phyloP scores from a whole-genome alignment of 1,139 yeast genomes.

The Magnusiomyces starmeri region DNA sequence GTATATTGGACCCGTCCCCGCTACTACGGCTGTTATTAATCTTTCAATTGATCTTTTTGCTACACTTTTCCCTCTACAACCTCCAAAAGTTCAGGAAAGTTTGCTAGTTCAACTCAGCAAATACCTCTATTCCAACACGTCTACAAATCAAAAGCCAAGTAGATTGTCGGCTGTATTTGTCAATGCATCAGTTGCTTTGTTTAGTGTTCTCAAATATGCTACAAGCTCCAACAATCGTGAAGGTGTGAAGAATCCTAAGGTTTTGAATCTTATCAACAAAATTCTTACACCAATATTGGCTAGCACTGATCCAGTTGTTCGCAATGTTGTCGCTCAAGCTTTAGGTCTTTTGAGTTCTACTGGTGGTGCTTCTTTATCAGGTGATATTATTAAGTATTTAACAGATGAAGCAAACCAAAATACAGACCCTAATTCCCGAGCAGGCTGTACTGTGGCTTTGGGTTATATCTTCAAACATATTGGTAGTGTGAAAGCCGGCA shows the following conservation, averaged over 20 bases:
- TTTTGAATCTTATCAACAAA: conserved; percentile 48
- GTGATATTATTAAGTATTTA: conserved; percentile 46
- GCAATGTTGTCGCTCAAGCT: conserved; percentile 56
- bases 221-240: conserved; percentile 16
- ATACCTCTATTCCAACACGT: conserved; percentile 32
- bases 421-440: conserved; percentile 57
- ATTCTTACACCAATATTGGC: conserved; percentile 46
- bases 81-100: conserved; percentile 79
- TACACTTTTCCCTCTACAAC: conserved; percentile 60
- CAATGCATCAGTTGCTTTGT: conserved; percentile 58
- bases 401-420: conserved; percentile 57
- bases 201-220: conserved; percentile 42
- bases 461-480: conserved; percentile 51
- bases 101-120: conserved; percentile 70
- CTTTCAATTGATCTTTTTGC: conserved; percentile 71
- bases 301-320: conserved; percentile 27
- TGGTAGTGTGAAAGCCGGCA: conserved; percentile 37
- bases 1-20: conserved; percentile 21
- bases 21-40: conserved; percentile 54
- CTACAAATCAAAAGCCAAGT: conserved; percentile 6
- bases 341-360: conserved; percentile 54
- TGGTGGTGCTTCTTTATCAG: conserved; percentile 33
- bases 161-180: conserved; percentile 43
- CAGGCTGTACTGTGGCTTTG: conserved; percentile 53
- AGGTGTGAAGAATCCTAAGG: conserved; percentile 22